Evolutionary conservation across 2,329 filamentous ascomycete genomes (phyloP).

Genomic region (Drechslerella coelobrocha): DNA sequence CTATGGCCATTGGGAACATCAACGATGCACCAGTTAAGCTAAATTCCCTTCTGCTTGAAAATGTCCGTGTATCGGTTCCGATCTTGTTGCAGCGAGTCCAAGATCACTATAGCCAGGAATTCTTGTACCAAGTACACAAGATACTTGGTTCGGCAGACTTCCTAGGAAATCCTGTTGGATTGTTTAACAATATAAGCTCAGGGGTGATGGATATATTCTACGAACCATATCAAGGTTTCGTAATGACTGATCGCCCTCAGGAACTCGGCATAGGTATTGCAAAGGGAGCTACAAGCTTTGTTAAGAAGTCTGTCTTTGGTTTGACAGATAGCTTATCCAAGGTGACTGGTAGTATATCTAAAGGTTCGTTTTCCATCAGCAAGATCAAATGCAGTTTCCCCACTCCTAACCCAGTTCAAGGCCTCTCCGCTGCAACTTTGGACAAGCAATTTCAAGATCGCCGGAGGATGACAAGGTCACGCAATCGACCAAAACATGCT

Average conservation of each 20-base stretch:
- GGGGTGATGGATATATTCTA: conserved; percentile 98
- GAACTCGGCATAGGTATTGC: conserved; percentile 94
- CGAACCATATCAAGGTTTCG: conserved; percentile 96
- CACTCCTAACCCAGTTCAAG: conserved; percentile 33
- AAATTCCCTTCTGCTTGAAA: conserved; percentile 93
- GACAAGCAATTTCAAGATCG: conserved; percentile 99
- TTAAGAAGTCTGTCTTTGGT: conserved; percentile 98
- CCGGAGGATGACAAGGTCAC: conserved; percentile 86
- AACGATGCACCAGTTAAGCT: conserved; percentile 95
- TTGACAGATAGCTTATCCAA: conserved; percentile 98
- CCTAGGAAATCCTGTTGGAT: conserved; percentile 91
- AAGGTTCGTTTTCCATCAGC: conserved; percentile 62
- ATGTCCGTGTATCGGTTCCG: conserved; percentile 85
- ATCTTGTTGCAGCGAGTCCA: conserved; percentile 85
- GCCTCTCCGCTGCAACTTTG: conserved; percentile 89
- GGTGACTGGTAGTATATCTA: conserved; percentile 94
- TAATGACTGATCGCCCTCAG: conserved; percentile 93
- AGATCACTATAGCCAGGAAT: conserved; percentile 96
- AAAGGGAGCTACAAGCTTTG: conserved; percentile 93
- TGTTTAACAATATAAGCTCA: conserved; percentile 98
- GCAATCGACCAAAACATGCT: conserved; percentile 95
- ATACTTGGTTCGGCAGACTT: conserved; percentile 97
- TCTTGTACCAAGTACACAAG: conserved; percentile 93
- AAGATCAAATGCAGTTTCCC: neutral
- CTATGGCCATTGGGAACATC: conserved; percentile 98